Evolutionary conservation across 768 basidiomycete genomes (phyloP).

Genomic region (Suillus tomentosus): DNA sequence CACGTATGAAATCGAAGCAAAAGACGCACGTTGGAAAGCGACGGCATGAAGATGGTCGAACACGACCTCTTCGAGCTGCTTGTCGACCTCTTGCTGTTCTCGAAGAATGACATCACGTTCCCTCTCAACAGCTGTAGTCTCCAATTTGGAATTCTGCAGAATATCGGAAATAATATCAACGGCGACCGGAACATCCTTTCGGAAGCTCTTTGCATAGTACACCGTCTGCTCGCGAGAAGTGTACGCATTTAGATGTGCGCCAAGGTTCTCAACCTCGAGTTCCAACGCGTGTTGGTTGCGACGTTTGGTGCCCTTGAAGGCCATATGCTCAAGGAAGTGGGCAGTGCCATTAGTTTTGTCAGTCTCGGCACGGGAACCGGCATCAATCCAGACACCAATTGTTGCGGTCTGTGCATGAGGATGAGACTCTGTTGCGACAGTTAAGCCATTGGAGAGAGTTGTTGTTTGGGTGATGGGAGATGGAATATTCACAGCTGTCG

Average conservation of each 20-base stretch:
- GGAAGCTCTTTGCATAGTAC: constrained; percentile 98
- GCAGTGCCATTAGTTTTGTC: constrained; percentile 94
- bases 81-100: constrained; percentile 99
- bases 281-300: constrained; percentile 90
- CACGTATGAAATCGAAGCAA: constrained; percentile 1
- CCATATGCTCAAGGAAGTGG: constrained; percentile 99
- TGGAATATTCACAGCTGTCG: constrained; percentile 65
- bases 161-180: constrained; percentile 99
- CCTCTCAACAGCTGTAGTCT: constrained; percentile 82
- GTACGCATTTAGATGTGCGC: constrained; percentile 96
- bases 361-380: constrained; percentile 95
- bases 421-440: constrained; percentile 90
- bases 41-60: constrained; percentile 98
- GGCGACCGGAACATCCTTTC: constrained; percentile 86
- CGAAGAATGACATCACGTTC: constrained; percentile 96
- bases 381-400: constrained; percentile 99
- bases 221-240: constrained; percentile 99
- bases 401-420: constrained; percentile 94
- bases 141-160: constrained; percentile 94
- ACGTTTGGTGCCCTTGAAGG: constrained; percentile 92
- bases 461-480: constrained; percentile 87
- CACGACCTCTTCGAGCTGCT: constrained; percentile 97
- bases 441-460: constrained; percentile 92
- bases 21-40: constrained; percentile 86
- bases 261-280: constrained; percentile 96